Base-by-base conservation (phyloP, 2,329 filamentous ascomycete genomes). In the Ophiostoma novo-ulmi region DNA sequence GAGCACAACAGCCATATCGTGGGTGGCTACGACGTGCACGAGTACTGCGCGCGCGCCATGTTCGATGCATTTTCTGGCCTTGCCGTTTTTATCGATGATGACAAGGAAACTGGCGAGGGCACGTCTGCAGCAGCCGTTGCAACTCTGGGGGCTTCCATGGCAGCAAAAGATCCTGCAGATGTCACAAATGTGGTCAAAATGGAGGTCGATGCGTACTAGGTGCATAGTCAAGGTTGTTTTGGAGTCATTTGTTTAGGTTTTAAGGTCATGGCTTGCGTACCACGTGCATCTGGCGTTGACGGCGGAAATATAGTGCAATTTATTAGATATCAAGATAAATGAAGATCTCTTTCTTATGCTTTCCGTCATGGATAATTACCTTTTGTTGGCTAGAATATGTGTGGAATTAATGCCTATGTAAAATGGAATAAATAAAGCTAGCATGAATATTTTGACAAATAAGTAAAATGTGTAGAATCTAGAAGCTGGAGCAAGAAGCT, bases 51-150 rank as follows among this genome's bases (percentile, higher is more conserved):
- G 8, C 85, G 94, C 35, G 89, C 92, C 35, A 82, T 99, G 77
- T 91, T 92, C 72, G 94, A 97, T 77, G 93, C 94, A 0, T 98
- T 97, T 80, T 88, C 92, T 0, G 95, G 96, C 0, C 79, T 99
- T 72, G 93, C 91, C 0, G 91, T 97, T 61, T 96, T 97, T 75
- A 83, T 99, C 61, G 90, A 87, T 48, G 93, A 97, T 65, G 94
- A 97, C 77, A 87, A 86, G 79, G 80, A 82, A 64, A 78, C 76
- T 65, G 78, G 77, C 8, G 76, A 77, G 75, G 71, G 70, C 2
- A 52, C 63, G 68, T 75, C 75, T 4, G 77, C 75, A 4, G 76
- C 77, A 0, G 77, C 82, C 67, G 78, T 81, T 26, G 79, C 78
- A 1, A 76, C 75, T 2, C 73, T 77, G 2, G 77, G 76, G 8